Evolutionary conservation across 306 rosid genomes (phyloP).

Genomic region (Fagus crenata): DNA sequence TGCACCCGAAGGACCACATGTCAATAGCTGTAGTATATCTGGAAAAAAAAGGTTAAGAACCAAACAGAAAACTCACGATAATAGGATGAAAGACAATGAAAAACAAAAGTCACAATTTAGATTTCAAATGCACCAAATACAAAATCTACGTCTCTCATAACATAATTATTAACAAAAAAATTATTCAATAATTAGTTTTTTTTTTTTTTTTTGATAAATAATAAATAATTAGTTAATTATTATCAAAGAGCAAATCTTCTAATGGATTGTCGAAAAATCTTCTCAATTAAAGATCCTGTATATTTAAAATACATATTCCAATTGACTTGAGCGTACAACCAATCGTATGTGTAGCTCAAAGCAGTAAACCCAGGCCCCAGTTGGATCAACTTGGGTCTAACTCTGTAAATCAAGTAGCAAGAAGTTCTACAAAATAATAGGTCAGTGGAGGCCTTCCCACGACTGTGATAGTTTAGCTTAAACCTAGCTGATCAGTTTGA

Average conservation of each 20-base stretch:
- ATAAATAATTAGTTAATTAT: neutral
- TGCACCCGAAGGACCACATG: conserved; percentile 99
- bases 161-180: neutral
- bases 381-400: neutral
- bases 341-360: neutral
- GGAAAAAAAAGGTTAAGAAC: conserved; percentile 49
- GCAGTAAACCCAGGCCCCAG: neutral
- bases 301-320: neutral
- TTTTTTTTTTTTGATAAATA: too few species aligned
- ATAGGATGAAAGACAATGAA: conserved; percentile 17
- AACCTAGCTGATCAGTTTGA: neutral
- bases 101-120: conserved; percentile 6
- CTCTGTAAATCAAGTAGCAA: neutral
- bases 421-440: neutral
- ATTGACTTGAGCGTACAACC: neutral
- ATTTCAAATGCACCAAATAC: conserved; percentile 10
- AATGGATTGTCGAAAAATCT: conserved; percentile 8
- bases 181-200: conserved; percentile 1
- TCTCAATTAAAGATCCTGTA: neutral
- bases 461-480: neutral
- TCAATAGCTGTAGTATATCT: conserved; percentile 97
- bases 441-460: neutral
- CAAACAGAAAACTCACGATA: conserved; percentile 14
- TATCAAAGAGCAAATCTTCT: conserved; percentile 6
- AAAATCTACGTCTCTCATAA: neutral